phyloP scores from a whole-genome alignment of 2,329 filamentous ascomycete species.

The Clarireedia hainanense region DNA sequence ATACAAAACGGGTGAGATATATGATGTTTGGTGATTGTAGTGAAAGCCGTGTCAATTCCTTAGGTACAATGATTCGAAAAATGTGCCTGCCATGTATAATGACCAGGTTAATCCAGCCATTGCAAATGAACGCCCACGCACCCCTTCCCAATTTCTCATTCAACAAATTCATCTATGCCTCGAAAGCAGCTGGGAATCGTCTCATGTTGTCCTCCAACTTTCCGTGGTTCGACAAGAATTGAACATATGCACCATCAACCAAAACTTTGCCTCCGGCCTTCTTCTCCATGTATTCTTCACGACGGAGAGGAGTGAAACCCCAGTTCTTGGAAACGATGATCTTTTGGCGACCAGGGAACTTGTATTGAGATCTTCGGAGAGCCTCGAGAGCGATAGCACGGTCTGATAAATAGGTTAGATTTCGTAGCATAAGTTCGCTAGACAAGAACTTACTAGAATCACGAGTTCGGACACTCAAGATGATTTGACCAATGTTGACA shows the following conservation, averaged over 20 bases:
- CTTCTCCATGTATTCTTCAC: constrained; percentile 95
- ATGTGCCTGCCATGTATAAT: constrained; percentile 10
- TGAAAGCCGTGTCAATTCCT: constrained; percentile 26
- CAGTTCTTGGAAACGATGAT: constrained; percentile 99
- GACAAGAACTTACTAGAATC: constrained; percentile 61
- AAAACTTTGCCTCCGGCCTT: constrained; percentile 90
- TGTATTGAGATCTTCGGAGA: constrained; percentile 98
- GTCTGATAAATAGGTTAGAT: constrained; percentile 44
- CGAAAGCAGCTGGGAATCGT: constrained; percentile 91
- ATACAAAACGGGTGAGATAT: background rate
- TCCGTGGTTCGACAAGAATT: constrained; percentile 97
- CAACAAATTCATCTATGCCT: constrained; percentile 23
- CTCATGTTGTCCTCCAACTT: constrained; percentile 78
- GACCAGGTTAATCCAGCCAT: constrained; percentile 22
- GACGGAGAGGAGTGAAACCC: constrained; percentile 97
- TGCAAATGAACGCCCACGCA: constrained; percentile 24
- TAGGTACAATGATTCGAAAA: constrained; percentile 25
- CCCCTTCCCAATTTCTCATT: constrained; percentile 11
- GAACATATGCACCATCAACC: constrained; percentile 98
- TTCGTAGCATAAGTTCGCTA: background rate
- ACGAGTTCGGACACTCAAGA: constrained; percentile 94
- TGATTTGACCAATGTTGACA: constrained; percentile 99
- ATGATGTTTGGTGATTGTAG: background rate
- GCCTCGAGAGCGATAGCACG: constrained; percentile 93
- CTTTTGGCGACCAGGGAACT: constrained; percentile 99